phyloP scores from a whole-genome alignment of 352 stramenopile genomes.

The Pythium myriotylum region DNA sequence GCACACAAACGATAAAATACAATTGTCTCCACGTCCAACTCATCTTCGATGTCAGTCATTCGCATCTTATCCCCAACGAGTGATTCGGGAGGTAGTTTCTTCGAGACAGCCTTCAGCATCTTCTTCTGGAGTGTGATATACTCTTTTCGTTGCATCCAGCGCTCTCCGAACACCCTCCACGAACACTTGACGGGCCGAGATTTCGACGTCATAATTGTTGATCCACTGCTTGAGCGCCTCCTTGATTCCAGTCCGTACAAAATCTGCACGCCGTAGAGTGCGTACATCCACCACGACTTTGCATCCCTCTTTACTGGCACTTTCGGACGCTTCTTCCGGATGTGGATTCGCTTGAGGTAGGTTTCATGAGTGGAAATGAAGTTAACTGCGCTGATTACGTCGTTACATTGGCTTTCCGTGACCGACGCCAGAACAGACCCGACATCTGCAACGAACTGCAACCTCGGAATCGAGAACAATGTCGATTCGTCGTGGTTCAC shows the following conservation, averaged over 20 bases:
- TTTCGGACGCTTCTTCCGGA: conserved; percentile 59
- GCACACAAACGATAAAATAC: conserved; percentile 83
- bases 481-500: conserved; percentile 78
- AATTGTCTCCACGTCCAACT: conserved; percentile 74
- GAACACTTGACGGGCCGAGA: conserved; percentile 32
- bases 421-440: conserved; percentile 66
- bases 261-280: conserved; percentile 65
- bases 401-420: conserved; percentile 75
- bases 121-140: conserved; percentile 83
- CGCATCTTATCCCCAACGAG: conserved; percentile 47
- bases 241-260: conserved; percentile 46
- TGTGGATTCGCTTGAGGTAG: conserved; percentile 84
- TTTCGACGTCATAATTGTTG: conserved; percentile 21
- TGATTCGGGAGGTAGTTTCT: conserved; percentile 54
- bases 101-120: conserved; percentile 55
- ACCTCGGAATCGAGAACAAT: conserved; percentile 62
- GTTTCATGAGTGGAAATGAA: conserved; percentile 81
- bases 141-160: conserved; percentile 64
- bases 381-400: conserved; percentile 74
- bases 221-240: conserved; percentile 3
- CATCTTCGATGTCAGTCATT: conserved; percentile 69
- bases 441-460: conserved; percentile 73
- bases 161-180: conserved; percentile 64
- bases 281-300: conserved; percentile 80
- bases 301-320: conserved; percentile 51